phyloP scores from a whole-genome alignment of 768 basidiomycete species.

The Panellus pusillus region DNA sequence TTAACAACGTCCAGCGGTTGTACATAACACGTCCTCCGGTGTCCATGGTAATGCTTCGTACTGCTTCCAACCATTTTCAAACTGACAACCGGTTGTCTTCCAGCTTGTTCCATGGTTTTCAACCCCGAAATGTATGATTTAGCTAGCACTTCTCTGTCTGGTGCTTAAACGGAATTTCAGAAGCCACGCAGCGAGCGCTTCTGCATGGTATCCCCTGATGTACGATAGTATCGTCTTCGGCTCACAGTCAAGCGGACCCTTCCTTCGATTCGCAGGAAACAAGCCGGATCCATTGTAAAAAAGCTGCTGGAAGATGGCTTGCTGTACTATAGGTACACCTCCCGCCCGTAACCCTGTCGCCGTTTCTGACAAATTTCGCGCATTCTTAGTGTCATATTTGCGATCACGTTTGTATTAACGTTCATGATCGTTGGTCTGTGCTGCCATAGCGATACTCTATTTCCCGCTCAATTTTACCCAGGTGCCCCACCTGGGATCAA shows the following conservation, averaged over 20 bases:
- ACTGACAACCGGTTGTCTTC: not conserved
- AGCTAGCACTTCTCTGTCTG: not conserved
- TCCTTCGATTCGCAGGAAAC: slow-evolving; percentile 21
- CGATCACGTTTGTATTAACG: slow-evolving; percentile 28
- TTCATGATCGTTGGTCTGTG: slow-evolving; percentile 27
- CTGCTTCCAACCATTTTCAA: not conserved
- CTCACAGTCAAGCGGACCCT: slow-evolving; percentile 28
- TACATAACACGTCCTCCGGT: slow-evolving; percentile 15
- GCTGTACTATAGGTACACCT: slow-evolving; percentile 27
- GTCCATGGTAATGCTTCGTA: slow-evolving; percentile 11
- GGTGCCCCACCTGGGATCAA: slow-evolving; percentile 29
- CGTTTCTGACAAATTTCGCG: too few relatives aligned
- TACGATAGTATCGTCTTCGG: slow-evolving; percentile 30
- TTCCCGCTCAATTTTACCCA: not conserved
- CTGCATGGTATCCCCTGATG: slow-evolving; percentile 31
- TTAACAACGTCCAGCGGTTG: slow-evolving; percentile 1
- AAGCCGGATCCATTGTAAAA: slow-evolving; percentile 24
- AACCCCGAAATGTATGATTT: slow-evolving; percentile 24
- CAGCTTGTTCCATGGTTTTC: slow-evolving; percentile 42
- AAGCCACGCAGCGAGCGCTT: slow-evolving; percentile 27
- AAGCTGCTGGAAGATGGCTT: slow-evolving; percentile 29
- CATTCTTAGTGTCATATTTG: slow-evolving; percentile 25
- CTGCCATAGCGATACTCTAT: not conserved
- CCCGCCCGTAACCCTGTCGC: not conserved
- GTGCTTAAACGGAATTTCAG: slow-evolving; percentile 11